These are phyloP conservation scores for Aurantiochytrium sp. DNA, from an alignment of 108 stramenopile genomes.

Conservation along the genomic window DNA sequence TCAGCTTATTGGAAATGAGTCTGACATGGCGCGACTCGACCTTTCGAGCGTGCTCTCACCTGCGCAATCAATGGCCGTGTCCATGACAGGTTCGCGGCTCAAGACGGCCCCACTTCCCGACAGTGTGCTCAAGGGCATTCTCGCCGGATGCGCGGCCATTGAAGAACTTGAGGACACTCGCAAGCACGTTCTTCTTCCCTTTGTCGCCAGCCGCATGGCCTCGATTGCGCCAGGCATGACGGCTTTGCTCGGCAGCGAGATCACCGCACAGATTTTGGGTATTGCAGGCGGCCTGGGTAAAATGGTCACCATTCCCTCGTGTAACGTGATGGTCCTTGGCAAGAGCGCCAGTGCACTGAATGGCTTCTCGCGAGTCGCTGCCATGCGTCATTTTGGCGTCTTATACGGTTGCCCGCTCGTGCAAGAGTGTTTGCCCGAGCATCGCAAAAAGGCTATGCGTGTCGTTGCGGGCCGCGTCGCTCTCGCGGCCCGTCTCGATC, in stretches of 20 bases:
- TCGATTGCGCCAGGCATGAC: conserved; percentile 51
- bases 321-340: conserved; percentile 71
- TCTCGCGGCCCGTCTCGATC: conserved; percentile 34
- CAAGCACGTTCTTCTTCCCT: conserved; percentile 42
- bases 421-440: conserved; percentile 46
- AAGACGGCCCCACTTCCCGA: conserved; percentile 61
- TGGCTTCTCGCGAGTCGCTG: conserved; percentile 31
- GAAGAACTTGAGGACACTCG: conserved; percentile 22
- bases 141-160: conserved; percentile 19
- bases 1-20: conserved; percentile 74
- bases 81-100: conserved; percentile 63
- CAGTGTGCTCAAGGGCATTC: conserved; percentile 45
- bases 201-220: conserved; percentile 66
- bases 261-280: conserved; percentile 75
- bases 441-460: conserved; percentile 74
- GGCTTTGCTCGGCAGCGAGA: conserved; percentile 69
- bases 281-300: conserved; percentile 81
- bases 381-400: conserved; percentile 59
- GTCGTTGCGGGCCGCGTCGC: conserved; percentile 68
- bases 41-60: conserved; percentile 60
- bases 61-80: conserved; percentile 63
- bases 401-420: conserved; percentile 75
- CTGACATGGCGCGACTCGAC: conserved; percentile 69
- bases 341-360: conserved; percentile 28
- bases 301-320: conserved; percentile 65